Evolutionary conservation across 768 basidiomycete species (phyloP).

Genomic region (Coprinopsis marcescibilis): DNA sequence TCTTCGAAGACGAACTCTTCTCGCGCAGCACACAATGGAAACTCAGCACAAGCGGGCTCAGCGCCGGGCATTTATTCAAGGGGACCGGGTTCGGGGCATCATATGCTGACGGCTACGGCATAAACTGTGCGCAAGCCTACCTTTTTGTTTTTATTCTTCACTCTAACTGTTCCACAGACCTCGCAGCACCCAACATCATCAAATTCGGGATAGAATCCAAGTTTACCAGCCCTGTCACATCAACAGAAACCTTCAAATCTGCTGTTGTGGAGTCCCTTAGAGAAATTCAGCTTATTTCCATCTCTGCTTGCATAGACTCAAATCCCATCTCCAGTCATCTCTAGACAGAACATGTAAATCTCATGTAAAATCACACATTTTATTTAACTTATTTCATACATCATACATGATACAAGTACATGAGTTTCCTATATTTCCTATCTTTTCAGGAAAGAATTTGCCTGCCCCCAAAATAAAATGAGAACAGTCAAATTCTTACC

Average conservation of each 20-base stretch:
- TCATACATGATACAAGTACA: neutral
- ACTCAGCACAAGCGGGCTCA: slow-evolving; percentile 84
- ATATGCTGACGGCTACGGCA: slow-evolving; percentile 86
- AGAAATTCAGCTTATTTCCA: slow-evolving; percentile 67
- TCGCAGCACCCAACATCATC: slow-evolving; percentile 69
- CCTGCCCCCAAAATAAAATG: neutral
- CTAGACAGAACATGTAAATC: slow-evolving; percentile 14
- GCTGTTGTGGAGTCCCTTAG: slow-evolving; percentile 55
- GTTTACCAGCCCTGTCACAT: slow-evolving; percentile 58
- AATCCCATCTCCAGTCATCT: slow-evolving; percentile 23
- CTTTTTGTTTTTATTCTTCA: neutral
- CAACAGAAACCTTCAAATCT: slow-evolving; percentile 61
- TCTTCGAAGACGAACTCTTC: slow-evolving; percentile 80
- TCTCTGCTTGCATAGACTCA: too few relatives aligned
- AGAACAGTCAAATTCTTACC: neutral
- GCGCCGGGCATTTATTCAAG: slow-evolving; percentile 78
- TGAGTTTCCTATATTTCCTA: too few relatives aligned
- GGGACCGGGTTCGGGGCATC: slow-evolving; percentile 88
- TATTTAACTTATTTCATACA: neutral
- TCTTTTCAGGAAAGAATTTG: slow-evolving; percentile 1
- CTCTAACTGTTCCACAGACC: slow-evolving; percentile 43
- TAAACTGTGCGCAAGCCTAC: slow-evolving; percentile 66
- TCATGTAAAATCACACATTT: too few relatives aligned
- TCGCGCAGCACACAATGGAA: slow-evolving; percentile 76
- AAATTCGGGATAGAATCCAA: slow-evolving; percentile 97